Conservation (phyloP, 2,329 filamentous ascomycete species). For the Trichophaea hybrida region DNA sequence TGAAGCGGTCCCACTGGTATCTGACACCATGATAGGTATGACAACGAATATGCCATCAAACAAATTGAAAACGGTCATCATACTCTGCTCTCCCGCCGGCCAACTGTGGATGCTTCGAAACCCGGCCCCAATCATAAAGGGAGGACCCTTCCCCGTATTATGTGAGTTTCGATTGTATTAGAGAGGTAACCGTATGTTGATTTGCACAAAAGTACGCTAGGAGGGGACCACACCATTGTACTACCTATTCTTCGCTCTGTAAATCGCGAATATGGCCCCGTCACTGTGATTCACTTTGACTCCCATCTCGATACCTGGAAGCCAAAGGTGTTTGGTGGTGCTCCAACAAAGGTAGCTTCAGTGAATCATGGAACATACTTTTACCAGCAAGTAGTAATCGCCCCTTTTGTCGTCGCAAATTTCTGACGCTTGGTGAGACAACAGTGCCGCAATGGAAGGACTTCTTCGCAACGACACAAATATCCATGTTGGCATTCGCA, state of each 20-base stretch:
- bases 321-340: slow-evolving; percentile 75
- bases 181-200: background rate
- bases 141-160: slow-evolving; percentile 64
- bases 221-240: slow-evolving; percentile 49
- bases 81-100: slow-evolving; percentile 54
- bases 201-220: slow-evolving; percentile 40
- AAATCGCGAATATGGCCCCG: slow-evolving; percentile 46
- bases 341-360: slow-evolving; percentile 57
- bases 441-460: slow-evolving; percentile 53
- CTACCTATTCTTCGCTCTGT: slow-evolving; percentile 46
- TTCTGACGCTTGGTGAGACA: background rate
- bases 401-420: background rate
- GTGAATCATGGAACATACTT: slow-evolving; percentile 88
- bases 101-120: slow-evolving; percentile 52
- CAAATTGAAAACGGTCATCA: slow-evolving; percentile 81
- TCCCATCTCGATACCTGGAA: slow-evolving; percentile 50
- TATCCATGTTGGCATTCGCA: slow-evolving; percentile 77
- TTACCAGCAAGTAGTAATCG: slow-evolving; percentile 7
- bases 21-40: slow-evolving; percentile 43
- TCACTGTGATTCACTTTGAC: slow-evolving; percentile 50
- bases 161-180: slow-evolving; percentile 30
- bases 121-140: slow-evolving; percentile 55
- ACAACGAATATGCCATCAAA: slow-evolving; percentile 65
- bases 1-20: too few relatives aligned
- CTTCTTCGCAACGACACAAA: slow-evolving; percentile 68